phyloP scores from a whole-genome alignment of 805 yeast species.

The Candida sithepensis region DNA sequence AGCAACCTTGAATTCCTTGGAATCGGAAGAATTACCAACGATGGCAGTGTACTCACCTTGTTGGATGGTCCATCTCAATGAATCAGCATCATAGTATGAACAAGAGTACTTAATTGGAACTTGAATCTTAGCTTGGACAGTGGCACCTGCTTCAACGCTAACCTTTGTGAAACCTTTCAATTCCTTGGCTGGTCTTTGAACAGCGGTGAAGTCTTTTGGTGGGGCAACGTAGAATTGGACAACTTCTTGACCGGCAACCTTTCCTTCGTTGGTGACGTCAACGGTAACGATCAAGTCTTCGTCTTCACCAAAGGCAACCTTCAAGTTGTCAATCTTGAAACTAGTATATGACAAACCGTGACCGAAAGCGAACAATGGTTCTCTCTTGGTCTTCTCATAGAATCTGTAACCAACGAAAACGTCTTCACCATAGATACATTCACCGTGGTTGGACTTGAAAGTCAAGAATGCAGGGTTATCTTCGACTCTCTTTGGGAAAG shows the following conservation, averaged over 20 bases:
- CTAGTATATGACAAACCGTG: constrained; percentile 58
- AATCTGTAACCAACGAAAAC: constrained; percentile 60
- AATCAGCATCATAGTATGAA: constrained; percentile 50
- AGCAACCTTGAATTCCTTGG: constrained; percentile 5
- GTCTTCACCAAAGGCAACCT: constrained; percentile 18
- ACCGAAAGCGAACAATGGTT: constrained; percentile 59
- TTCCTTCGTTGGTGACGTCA: constrained; percentile 46
- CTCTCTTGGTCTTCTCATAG: constrained; percentile 49
- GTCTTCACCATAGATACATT: constrained; percentile 61
- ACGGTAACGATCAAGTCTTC: constrained; percentile 30
- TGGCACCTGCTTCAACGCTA: constrained; percentile 41
- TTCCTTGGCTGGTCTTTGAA: constrained; percentile 52
- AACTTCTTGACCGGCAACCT: constrained; percentile 47
- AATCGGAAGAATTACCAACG: constrained; percentile 37
- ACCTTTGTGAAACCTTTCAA: constrained; percentile 56
- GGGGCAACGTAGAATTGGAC: constrained; percentile 49
- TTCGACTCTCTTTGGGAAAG: constrained; percentile 48
- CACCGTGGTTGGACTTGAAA: constrained; percentile 48
- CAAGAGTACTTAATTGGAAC: constrained; percentile 46
- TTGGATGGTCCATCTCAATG: constrained; percentile 48
- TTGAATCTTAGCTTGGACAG: constrained; percentile 34
- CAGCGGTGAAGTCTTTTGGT: constrained; percentile 32
- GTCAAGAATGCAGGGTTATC: constrained; percentile 58
- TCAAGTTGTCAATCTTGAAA: constrained; percentile 40
- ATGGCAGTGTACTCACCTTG: constrained; percentile 46